Evolutionary conservation across 805 yeast species (phyloP).

Genomic region (Kuraishia capsulata): DNA sequence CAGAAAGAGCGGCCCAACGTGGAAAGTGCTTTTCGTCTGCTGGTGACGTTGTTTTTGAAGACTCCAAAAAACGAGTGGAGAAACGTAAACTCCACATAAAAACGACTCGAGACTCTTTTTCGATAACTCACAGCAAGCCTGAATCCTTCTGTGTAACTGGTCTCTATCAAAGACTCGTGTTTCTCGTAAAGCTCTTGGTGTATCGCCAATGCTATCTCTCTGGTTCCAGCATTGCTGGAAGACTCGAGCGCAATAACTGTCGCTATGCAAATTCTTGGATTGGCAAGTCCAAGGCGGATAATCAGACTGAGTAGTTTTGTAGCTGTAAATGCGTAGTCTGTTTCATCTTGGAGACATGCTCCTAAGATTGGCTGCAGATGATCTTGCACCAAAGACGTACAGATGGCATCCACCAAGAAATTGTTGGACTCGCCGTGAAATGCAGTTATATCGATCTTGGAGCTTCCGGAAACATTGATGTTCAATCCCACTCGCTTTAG

Average conservation of each 20-base stretch:
- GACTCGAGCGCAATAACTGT: slow-evolving; percentile 65
- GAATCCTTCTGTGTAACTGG: slow-evolving; percentile 56
- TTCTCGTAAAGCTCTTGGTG: slow-evolving; percentile 51
- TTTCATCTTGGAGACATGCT: slow-evolving; percentile 37
- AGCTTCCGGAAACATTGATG: slow-evolving; percentile 22
- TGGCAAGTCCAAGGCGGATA: slow-evolving; percentile 59
- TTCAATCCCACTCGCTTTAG: slow-evolving; percentile 30
- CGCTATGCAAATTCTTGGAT: slow-evolving; percentile 62
- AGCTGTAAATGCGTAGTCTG: slow-evolving; percentile 38
- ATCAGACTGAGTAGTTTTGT: slow-evolving; percentile 46
- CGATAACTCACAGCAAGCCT: slow-evolving; percentile 41
- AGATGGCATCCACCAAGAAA: slow-evolving; percentile 56
- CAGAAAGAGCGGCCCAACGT: slow-evolving; percentile 22
- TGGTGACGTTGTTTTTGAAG: slow-evolving; percentile 27
- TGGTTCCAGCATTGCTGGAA: slow-evolving; percentile 33
- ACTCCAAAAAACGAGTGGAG: slow-evolving; percentile 32
- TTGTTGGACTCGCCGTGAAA: slow-evolving; percentile 46
- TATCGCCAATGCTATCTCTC: slow-evolving; percentile 38
- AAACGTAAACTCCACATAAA: slow-evolving; percentile 22
- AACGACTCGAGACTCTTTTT: slow-evolving; percentile 13
- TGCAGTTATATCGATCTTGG: slow-evolving; percentile 34
- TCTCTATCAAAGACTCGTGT: slow-evolving; percentile 64
- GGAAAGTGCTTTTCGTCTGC: slow-evolving; percentile 31
- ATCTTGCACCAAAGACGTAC: slow-evolving; percentile 63
- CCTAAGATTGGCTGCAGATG: slow-evolving; percentile 40